Conservation (phyloP, 176 grass and related monocot species). For the Otatea glauca region DNA sequence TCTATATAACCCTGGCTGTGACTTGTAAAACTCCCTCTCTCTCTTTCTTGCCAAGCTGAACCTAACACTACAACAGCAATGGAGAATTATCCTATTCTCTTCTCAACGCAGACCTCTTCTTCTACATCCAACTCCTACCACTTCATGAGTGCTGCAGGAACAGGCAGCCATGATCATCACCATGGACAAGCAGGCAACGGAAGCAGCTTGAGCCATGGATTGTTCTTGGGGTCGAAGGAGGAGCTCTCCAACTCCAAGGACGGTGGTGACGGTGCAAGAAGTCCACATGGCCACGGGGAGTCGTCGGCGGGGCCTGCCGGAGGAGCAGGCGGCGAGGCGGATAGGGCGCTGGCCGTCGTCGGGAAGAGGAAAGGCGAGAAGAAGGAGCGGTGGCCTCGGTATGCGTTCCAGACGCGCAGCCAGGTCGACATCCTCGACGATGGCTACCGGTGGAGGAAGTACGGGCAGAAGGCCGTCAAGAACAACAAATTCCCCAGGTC, state of each 20-base stretch:
- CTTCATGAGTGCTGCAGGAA: constrained; percentile 16
- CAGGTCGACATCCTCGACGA: constrained; percentile 93
- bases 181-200: neutral
- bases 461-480: constrained; percentile 94
- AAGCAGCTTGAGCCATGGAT: neutral
- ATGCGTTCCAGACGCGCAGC: constrained; percentile 86
- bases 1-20: constrained; percentile 54
- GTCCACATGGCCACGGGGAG: constrained; percentile 22
- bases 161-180: constrained; percentile 25
- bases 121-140: constrained; percentile 52
- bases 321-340: neutral
- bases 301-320: neutral
- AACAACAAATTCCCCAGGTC: constrained; percentile 85
- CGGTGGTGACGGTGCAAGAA: neutral
- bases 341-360: neutral
- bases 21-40: constrained; percentile 48
- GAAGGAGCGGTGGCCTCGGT: constrained; percentile 72
- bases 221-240: constrained; percentile 42
- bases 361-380: constrained; percentile 62
- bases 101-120: constrained; percentile 50
- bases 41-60: constrained; percentile 16
- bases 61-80: constrained; percentile 10
- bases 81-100: constrained; percentile 66
- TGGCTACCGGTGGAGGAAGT: constrained; percentile 94
- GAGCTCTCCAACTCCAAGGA: constrained; percentile 38